Evolutionary conservation across 352 stramenopile species (phyloP), one percentile per base, ranked within the genome.

Genomic region (Globisporangium abappressorium): DNA sequence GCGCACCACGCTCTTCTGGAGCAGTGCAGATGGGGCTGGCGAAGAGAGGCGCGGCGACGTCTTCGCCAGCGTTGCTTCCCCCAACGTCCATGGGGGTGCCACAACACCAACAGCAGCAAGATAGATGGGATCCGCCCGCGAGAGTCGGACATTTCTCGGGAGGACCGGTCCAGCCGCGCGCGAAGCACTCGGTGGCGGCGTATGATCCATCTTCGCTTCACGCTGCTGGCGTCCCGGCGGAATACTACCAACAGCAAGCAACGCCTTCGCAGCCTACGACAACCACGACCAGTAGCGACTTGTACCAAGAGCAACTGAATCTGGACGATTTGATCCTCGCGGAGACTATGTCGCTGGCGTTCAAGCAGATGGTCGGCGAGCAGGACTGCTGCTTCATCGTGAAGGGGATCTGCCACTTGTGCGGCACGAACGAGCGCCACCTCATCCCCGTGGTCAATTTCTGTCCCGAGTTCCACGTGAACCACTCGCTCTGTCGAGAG

Each of bases 361-460:
- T 90, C 69, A 74, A 89, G 57, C 75, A 87, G 24, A 73, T 88
- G 57, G 81, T 90, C 36, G 58, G 69, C 0, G 80, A 90, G 57
- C 68, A 84, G 49, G 76, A 89, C 66, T 89, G 83, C 72, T 88
- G 79, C 70, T 93, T 93, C 67, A 79, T 93, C 66, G 82, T 83
- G 24, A 88, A 86, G 28, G 83, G 85, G 20, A 51, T 87, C 20
- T 93, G 85, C 58, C 85, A 93, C 30, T 63, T 93, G 38, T 93
- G 85, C 58, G 82, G 78, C 51, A 62, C 73, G 46, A 77, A 59
- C 33, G 77, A 86, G 49, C 76, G 70, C 7, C 71, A 85, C 54
- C 78, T 76, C 36, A 76, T 90, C 24, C 80, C 85, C 2, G 85
- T 93, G 2, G 81, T 91, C 62, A 93, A 91, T 60, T 93, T 93